phyloP scores from a whole-genome alignment of 805 yeast genomes.

The Teunomyces kruisii region DNA sequence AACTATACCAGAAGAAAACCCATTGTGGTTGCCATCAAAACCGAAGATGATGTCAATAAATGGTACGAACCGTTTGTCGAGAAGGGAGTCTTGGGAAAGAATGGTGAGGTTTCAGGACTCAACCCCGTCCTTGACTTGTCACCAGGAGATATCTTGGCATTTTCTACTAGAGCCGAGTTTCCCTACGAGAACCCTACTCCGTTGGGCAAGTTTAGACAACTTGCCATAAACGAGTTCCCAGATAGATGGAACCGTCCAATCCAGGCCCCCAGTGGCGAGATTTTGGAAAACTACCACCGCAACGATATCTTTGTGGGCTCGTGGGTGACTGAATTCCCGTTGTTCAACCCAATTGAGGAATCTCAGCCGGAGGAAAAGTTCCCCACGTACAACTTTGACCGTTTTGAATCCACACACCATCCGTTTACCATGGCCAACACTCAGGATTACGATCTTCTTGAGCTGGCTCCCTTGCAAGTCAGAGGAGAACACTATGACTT shows the following conservation, averaged over 20 bases:
- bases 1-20: conserved; percentile 63
- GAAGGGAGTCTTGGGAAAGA: conserved; percentile 19
- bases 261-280: conserved; percentile 8
- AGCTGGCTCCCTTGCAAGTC: conserved; percentile 56
- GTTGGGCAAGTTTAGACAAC: conserved; percentile 78
- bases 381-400: conserved; percentile 57
- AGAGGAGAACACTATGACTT: conserved; percentile 93
- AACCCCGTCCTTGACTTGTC: conserved; percentile 37
- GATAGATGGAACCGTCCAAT: conserved; percentile 47
- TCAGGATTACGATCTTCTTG: conserved; percentile 62
- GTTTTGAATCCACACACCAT: conserved; percentile 80
- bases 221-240: conserved; percentile 60
- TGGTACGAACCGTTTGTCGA: conserved; percentile 47
- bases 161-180: conserved; percentile 66
- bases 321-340: conserved; percentile 93
- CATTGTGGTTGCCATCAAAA: conserved; percentile 49
- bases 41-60: conserved; percentile 31
- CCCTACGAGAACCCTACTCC: conserved; percentile 96
- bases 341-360: conserved; percentile 73
- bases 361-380: conserved; percentile 33
- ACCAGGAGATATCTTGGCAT: conserved; percentile 74
- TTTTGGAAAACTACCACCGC: conserved; percentile 16
- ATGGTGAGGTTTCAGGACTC: conserved; percentile 18
- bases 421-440: conserved; percentile 92
- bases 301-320: conserved; percentile 54